Base-by-base conservation (phyloP, 2,329 filamentous ascomycete genomes). In the Sclerotinia trifoliorum region DNA sequence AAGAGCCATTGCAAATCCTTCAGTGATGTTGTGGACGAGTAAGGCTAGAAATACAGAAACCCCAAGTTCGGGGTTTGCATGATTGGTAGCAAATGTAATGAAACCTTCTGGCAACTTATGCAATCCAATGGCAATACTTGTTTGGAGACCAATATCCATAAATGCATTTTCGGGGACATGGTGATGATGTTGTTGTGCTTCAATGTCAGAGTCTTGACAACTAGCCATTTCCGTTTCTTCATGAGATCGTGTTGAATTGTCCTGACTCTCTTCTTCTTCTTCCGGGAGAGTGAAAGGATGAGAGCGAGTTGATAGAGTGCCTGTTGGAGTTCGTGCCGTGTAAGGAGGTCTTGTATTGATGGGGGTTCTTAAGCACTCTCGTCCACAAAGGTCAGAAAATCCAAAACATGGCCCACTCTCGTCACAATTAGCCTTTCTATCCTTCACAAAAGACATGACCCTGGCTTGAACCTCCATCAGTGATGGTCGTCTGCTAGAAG, bases 21-120 rank as follows among this genome's bases (percentile, higher is more conserved):
- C 95, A 39, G 93, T 94, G 75, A 99, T 96, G 80, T 98, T 99
- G 84, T 99, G 95, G 69, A 99, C 94, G 77, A 97, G 97, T 10
- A 99, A 85, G 0, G 95, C 94, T 79, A 98, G 86, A 80, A 99
- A 99, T 66, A 99, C 93, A 65, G 92, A 91, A 79, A 97, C 88
- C 26, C 95, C 95, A 0, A 99, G 86, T 0, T 86, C 83, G 0
- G 95, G 94, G 78, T 94, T 98, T 17, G 93, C 94, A 77, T 99
- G 95, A 79, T 98, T 99, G 13, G 95, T 97, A 13, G 95, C 94
- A 78, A 96, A 99, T 0, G 94, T 98, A 74, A 99, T 90, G 78
- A 90, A 90, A 29, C 88, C 88, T 75, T 90, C 95, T 1, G 95
- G 95, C 48, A 98, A 90, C 78, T 99, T 99, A 82, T 99, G 95